Conservation (phyloP, 164 flowering plant species). For the Liriodendron chinense region DNA sequence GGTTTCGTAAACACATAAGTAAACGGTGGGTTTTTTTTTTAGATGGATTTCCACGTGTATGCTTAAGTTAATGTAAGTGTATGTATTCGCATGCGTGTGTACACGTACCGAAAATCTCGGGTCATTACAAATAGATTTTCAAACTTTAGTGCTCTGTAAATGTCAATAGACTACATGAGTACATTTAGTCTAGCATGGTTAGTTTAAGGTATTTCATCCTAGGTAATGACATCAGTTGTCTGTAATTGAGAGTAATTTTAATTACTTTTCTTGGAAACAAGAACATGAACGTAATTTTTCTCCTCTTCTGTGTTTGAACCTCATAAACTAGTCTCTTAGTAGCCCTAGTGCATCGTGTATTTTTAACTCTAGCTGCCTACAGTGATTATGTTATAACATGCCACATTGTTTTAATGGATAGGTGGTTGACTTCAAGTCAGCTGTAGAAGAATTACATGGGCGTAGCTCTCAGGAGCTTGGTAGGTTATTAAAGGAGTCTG, state of each 20-base stretch:
- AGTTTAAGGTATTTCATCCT: too few species aligned
- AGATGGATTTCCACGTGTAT: too few species aligned
- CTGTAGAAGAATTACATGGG: slow-evolving; percentile 66
- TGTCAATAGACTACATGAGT: too few species aligned
- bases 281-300: neutral
- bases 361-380: neutral
- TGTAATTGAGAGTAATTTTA: neutral
- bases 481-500: slow-evolving; percentile 67
- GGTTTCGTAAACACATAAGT: too few species aligned
- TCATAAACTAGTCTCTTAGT: neutral
- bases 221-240: too few species aligned
- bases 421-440: slow-evolving; percentile 66
- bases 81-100: too few species aligned
- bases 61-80: too few species aligned
- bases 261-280: neutral
- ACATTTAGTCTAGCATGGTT: too few species aligned
- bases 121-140: too few species aligned
- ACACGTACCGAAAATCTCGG: too few species aligned
- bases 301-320: neutral
- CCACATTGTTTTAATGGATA: slow-evolving; percentile 25
- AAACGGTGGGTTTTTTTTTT: too few species aligned
- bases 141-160: too few species aligned
- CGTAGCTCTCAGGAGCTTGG: slow-evolving; percentile 65
- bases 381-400: neutral
- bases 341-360: neutral